A percentile compares a stretch with the other conserved stretches of the same genome.
Conservation (phyloP, 148 eudicot genomes). For the Cornus controversa region DNA sequence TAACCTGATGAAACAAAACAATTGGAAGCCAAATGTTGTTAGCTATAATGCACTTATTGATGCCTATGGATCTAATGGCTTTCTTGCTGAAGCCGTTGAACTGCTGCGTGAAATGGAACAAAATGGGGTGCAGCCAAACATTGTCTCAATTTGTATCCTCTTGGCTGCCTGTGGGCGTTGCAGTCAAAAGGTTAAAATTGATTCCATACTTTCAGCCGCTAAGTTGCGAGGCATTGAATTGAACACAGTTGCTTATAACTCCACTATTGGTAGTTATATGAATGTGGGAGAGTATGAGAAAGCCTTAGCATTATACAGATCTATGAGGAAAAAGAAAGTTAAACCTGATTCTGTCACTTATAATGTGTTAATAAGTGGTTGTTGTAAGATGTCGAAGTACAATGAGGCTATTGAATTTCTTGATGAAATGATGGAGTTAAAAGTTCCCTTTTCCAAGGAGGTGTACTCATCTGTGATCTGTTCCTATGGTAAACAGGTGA, state of each 20-base stretch:
- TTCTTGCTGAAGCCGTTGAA: slow-evolving; percentile 72
- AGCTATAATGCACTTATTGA: slow-evolving; percentile 88
- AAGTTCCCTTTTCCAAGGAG: slow-evolving; percentile 69
- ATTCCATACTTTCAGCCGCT: slow-evolving; percentile 80
- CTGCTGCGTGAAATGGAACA: slow-evolving; percentile 85
- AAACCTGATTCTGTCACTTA: slow-evolving; percentile 80
- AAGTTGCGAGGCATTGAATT: slow-evolving; percentile 61
- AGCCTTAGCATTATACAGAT: slow-evolving; percentile 59
- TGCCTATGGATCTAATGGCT: slow-evolving; percentile 88
- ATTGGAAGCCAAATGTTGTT: slow-evolving; percentile 80
- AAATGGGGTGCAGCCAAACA: slow-evolving; percentile 71
- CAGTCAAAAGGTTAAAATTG: slow-evolving; percentile 75
- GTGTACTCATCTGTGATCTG: slow-evolving; percentile 88
- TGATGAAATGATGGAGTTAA: slow-evolving; percentile 57
- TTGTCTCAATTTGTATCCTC: slow-evolving; percentile 80
- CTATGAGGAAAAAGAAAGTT: slow-evolving; percentile 66
- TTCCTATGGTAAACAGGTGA: slow-evolving; percentile 86
- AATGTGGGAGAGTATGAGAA: slow-evolving; percentile 78
- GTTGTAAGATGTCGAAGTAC: slow-evolving; percentile 85
- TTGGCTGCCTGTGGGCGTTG: slow-evolving; percentile 91
- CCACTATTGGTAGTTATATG: slow-evolving; percentile 90
- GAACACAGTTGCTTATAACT: slow-evolving; percentile 80
- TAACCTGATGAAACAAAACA: slow-evolving; percentile 57
- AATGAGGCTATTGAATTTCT: slow-evolving; percentile 68
- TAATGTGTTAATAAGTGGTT: slow-evolving; percentile 79